A percentile compares a stretch with the other conserved stretches of the same genome.
These are phyloP conservation scores for Cystobasidium onofrii DNA, from an alignment of 768 basidiomycete species.

Conservation along the genomic window DNA sequence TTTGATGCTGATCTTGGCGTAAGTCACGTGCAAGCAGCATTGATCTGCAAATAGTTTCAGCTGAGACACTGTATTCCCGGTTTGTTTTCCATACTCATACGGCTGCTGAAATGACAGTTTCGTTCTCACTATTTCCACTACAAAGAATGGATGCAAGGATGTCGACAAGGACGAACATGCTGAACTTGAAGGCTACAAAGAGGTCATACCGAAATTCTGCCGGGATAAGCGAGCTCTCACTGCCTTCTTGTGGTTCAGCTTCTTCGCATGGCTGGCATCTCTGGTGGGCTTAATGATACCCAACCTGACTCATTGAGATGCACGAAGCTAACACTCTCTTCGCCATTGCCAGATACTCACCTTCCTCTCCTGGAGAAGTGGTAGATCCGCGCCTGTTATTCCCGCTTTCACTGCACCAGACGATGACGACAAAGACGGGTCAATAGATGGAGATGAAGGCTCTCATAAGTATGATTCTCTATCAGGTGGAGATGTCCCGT, in stretches of 20 bases:
- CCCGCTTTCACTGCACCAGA: conserved; percentile 11
- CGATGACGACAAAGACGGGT: conserved; percentile 11
- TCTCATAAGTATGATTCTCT: neutral
- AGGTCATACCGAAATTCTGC: conserved; percentile 38
- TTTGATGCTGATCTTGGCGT: conserved; percentile 33
- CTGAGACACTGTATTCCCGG: neutral
- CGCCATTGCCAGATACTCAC: neutral
- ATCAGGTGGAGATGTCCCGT: neutral
- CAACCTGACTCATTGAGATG: neutral
- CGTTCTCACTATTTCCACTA: conserved; percentile 37
- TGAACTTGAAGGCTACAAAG: conserved; percentile 23
- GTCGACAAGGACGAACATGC: conserved; percentile 34
- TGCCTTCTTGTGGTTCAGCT: conserved; percentile 40
- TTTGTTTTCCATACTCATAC: no score
- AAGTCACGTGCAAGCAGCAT: neutral
- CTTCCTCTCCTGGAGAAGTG: conserved; percentile 3
- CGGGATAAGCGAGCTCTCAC: conserved; percentile 39
- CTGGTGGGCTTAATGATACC: neutral
- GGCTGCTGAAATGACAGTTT: no score
- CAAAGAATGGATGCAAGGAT: conserved; percentile 40
- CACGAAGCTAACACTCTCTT: neutral
- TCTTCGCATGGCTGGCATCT: conserved; percentile 29
- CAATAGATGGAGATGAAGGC: neutral
- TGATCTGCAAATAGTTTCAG: neutral
- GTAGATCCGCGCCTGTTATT: neutral